phyloP scores from a whole-genome alignment of 2,329 filamentous ascomycete genomes.

The Alternaria tenuissima region DNA sequence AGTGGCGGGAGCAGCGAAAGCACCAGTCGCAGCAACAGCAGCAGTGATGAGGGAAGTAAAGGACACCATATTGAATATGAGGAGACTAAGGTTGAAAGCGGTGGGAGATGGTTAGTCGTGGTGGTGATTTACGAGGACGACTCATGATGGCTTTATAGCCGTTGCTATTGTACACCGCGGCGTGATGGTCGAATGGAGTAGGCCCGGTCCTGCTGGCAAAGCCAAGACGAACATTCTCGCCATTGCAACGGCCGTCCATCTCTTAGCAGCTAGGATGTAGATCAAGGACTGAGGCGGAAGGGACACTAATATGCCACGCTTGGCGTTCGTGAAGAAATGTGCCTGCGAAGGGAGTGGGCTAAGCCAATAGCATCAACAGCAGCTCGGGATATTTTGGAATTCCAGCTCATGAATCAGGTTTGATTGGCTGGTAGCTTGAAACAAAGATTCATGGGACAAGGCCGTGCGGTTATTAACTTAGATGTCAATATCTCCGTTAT shows the following conservation, averaged over 20 bases:
- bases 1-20: conserved; percentile 39
- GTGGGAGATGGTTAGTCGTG: conserved; percentile 19
- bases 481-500: conserved; percentile 33
- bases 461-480: conserved; percentile 31
- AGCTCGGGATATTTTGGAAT: background rate
- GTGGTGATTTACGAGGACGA: conserved; percentile 21
- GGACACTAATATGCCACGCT: conserved; percentile 27
- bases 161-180: conserved; percentile 12
- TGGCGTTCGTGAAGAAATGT: conserved; percentile 19
- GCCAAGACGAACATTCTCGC: conserved; percentile 24
- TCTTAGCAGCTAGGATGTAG: conserved; percentile 29
- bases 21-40: conserved; percentile 34
- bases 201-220: conserved; percentile 15
- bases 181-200: conserved; percentile 9
- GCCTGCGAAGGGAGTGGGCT: background rate
- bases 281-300: conserved; percentile 21
- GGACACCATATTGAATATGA: conserved; percentile 37
- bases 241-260: conserved; percentile 20
- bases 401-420: background rate
- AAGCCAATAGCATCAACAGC: conserved; percentile 2
- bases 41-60: conserved; percentile 40
- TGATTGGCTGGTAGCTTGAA: conserved; percentile 32
- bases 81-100: conserved; percentile 4
- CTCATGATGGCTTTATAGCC: conserved; percentile 30
- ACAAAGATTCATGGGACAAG: conserved; percentile 24